Evolutionary conservation across 2,329 filamentous ascomycete genomes (phyloP).

Genomic region (Monascus ruber): DNA sequence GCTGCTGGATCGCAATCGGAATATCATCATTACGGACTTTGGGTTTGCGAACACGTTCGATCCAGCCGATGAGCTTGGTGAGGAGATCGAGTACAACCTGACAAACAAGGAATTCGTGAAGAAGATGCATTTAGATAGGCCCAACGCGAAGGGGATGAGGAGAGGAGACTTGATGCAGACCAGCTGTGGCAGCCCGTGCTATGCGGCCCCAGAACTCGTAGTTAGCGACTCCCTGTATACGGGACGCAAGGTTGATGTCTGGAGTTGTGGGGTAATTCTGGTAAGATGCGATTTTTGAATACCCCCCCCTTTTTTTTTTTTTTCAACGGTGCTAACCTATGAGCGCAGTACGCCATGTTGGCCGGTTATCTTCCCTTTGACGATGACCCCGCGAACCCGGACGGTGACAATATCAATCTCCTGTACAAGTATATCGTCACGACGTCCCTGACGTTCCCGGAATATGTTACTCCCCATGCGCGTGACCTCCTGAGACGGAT

Average conservation of each 20-base stretch:
- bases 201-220: constrained; percentile 91
- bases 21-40: constrained; percentile 99
- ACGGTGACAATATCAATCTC: constrained; percentile 97
- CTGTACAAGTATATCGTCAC: constrained; percentile 99
- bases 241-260: constrained; percentile 94
- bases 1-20: constrained; percentile 86
- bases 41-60: constrained; percentile 98
- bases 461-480: constrained; percentile 96
- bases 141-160: constrained; percentile 62
- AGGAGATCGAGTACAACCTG: constrained; percentile 82
- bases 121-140: constrained; percentile 68
- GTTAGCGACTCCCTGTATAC: constrained; percentile 97
- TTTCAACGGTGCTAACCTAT: constrained; percentile 1
- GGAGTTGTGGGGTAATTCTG: constrained; percentile 97
- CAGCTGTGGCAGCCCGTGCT: constrained; percentile 95
- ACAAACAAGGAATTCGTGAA: constrained; percentile 82
- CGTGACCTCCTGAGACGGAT: constrained; percentile 86
- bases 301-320: not conserved
- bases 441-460: constrained; percentile 90
- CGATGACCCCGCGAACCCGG: constrained; percentile 93
- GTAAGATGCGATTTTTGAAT: constrained; percentile 38
- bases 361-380: constrained; percentile 96
- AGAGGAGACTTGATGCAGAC: constrained; percentile 97
- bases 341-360: constrained; percentile 86
- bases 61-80: constrained; percentile 70